Evolutionary conservation across 257 asterid genomes (phyloP).

Genomic region (Solanum commersonii): DNA sequence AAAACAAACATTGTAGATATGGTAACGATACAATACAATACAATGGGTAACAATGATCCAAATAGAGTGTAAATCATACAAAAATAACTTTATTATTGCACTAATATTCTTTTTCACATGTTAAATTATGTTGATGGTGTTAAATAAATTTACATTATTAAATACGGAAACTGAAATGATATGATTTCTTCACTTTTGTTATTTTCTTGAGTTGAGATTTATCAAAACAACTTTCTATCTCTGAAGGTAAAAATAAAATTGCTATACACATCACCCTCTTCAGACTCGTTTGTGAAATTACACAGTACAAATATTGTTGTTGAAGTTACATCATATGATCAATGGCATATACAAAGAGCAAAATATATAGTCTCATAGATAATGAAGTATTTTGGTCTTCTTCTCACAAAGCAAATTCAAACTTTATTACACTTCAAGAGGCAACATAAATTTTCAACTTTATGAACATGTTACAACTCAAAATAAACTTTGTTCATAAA

Average conservation of each 20-base stretch:
- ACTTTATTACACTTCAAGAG: not conserved
- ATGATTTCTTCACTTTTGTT: not conserved
- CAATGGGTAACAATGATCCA: too few relatives aligned
- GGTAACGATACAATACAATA: too few relatives aligned
- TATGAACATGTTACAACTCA: not conserved
- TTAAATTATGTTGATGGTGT: not conserved
- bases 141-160: not conserved
- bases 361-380: not conserved
- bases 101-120: not conserved
- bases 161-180: not conserved
- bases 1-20: too few relatives aligned
- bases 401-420: not conserved
- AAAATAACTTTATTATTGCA: not conserved
- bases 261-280: not conserved
- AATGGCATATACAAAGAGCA: not conserved
- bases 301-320: not conserved
- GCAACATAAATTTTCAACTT: not conserved
- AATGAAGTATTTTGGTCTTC: not conserved
- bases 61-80: not conserved
- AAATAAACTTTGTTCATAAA: not conserved
- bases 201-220: not conserved
- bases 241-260: not conserved
- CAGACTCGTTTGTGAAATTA: not conserved
- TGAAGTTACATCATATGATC: not conserved
- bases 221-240: not conserved